phyloP scores from a whole-genome alignment of 306 rosid genomes.

The Spatholobus suberectus region DNA sequence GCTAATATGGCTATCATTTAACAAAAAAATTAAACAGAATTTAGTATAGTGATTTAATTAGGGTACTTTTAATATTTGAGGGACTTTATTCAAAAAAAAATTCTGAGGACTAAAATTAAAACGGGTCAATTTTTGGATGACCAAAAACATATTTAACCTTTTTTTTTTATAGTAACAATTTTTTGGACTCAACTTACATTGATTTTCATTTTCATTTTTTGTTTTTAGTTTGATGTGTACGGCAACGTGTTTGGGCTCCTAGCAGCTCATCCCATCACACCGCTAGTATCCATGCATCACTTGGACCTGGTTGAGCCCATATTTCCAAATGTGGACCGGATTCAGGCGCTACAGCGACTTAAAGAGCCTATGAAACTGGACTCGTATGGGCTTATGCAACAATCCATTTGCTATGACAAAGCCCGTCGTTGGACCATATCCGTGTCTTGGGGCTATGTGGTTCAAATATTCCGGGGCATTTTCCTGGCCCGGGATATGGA shows the following conservation, averaged over 20 bases:
- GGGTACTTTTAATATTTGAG: too few relatives aligned
- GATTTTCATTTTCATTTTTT: neutral
- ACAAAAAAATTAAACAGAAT: too few relatives aligned
- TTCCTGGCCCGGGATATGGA: slow-evolving; percentile 63
- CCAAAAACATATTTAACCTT: too few relatives aligned
- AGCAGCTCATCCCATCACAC: slow-evolving; percentile 69
- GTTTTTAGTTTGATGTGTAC: slow-evolving; percentile 59
- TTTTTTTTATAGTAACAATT: too few relatives aligned
- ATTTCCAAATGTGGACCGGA: slow-evolving; percentile 51
- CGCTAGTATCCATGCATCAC: slow-evolving; percentile 73
- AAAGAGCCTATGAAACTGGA: slow-evolving; percentile 52
- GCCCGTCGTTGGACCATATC: slow-evolving; percentile 63
- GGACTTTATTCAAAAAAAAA: too few relatives aligned
- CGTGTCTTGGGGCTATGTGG: slow-evolving; percentile 69
- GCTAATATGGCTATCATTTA: too few relatives aligned
- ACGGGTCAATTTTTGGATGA: too few relatives aligned
- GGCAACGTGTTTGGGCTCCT: slow-evolving; percentile 72
- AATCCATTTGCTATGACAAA: slow-evolving; percentile 74
- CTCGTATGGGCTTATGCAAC: slow-evolving; percentile 61
- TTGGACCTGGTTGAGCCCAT: slow-evolving; percentile 69
- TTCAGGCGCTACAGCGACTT: slow-evolving; percentile 56
- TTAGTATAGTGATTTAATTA: too few relatives aligned
- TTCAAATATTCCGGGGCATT: slow-evolving; percentile 63
- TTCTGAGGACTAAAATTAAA: too few relatives aligned
- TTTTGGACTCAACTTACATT: too few relatives aligned